Evolutionary conservation across 495 filamentous ascomycete species (phyloP), one percentile per base, ranked within the genome.

Genomic region (Jackrogersella multiformis): DNA sequence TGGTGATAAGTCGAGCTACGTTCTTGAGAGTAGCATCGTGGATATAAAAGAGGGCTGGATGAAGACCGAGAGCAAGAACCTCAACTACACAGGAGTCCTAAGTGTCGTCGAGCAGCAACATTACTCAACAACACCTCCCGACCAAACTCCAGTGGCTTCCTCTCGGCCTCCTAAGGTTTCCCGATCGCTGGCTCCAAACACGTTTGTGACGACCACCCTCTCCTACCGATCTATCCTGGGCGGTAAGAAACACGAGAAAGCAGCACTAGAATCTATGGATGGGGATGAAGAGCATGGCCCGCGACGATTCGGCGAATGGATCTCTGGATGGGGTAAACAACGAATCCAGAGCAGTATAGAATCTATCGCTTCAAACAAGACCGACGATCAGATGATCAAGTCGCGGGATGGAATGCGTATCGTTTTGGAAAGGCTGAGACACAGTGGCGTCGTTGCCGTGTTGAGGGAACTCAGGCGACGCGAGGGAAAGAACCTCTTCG

Each of bases 371-470:
- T 83, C 94, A 46, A 91, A 87, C 60, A 88, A 92, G 56, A 96
- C 95, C 53, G 84, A 88, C 46, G 90, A 93, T 61, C 91, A 93
- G 38, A 81, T 98, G 56, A 81, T 89, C 56, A 96, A 94, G 73
- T 94, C 91, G 74, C 92, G 93, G 69, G 89, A 97, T 73, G 95
- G 96, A 15, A 97, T 99, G 95, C 91, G 89, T 56, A 87, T 97
- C 41, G 94, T 99, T 13, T 82, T 99, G 21, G 92, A 96, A 76
- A 85, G 95, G 34, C 74, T 98, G 65, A 86, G 95, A 56, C 81
- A 83, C 65, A 83, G 81, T 54, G 92, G 93, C 10, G 91, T 96
- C 9, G 86, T 97, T 36, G 90, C 94, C 23, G 92, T 87, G 16
- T 90, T 97, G 15, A 78, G 95, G 39, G 94, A 97, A 74, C 91